These are phyloP conservation scores for Middelhovenomyces tepae DNA, from an alignment of 805 yeast genomes.

Conservation along the genomic window DNA sequence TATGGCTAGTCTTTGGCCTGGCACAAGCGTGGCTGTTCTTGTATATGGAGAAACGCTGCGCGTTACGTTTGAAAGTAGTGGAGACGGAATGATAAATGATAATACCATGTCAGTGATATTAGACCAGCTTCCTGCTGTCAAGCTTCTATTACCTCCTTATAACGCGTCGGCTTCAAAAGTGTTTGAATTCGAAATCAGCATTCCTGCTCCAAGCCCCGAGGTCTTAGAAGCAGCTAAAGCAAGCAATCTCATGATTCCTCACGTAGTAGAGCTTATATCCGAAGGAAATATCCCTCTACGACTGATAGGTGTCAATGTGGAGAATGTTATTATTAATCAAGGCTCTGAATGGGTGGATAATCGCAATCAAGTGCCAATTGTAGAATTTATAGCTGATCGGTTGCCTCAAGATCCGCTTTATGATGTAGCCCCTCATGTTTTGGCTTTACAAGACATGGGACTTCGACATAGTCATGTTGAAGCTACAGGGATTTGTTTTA, in stretches of 20 bases:
- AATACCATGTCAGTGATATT: constrained; percentile 3
- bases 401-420: constrained; percentile 1
- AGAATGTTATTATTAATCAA: constrained; percentile 7
- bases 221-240: neutral
- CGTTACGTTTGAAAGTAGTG: constrained; percentile 3
- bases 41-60: constrained; percentile 6
- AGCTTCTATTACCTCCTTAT: constrained; percentile 5
- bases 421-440: constrained; percentile 1
- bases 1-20: constrained; percentile 10
- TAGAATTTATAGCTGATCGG: constrained; percentile 9
- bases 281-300: constrained; percentile 3
- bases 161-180: constrained; percentile 1
- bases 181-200: constrained; percentile 5
- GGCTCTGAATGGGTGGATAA: constrained; percentile 7
- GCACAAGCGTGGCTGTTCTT: constrained; percentile 5
- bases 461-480: constrained; percentile 4
- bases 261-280: constrained; percentile 1
- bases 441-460: constrained; percentile 4
- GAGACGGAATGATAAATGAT: constrained; percentile 4
- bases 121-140: constrained; percentile 4
- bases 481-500: constrained; percentile 6
- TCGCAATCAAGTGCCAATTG: constrained; percentile 2
- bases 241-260: neutral
- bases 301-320: constrained; percentile 6
- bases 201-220: constrained; percentile 2